Evolutionary conservation across 1,284 basidiomycete genomes (phyloP), one percentile per base, ranked within the genome.

Genomic region (Fomitopsis betulina): DNA sequence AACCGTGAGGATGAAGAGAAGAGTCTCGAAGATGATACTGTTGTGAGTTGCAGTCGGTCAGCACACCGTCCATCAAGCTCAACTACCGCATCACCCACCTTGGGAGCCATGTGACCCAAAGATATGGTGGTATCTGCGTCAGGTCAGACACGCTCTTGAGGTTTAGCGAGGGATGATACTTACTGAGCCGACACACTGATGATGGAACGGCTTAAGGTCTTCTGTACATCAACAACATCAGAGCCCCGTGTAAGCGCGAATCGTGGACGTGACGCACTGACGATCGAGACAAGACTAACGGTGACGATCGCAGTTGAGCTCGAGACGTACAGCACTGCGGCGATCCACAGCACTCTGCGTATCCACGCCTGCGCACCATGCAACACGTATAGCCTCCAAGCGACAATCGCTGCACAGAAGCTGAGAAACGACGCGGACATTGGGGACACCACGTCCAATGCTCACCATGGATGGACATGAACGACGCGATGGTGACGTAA

Each of bases 391-490:
- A 72, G 63, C 15, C 70, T 52, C 61, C 70, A 65, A 9, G 70
- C 69, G n/a, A 70, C 67, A 52, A 70, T 67, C 0, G 67, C 70
- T 72, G 51, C 15, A 0, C 12, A 8, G 43, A 5, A 25, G 27
- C 53, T 54, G 12, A 39, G 12, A 23, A 43, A 15, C 15, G 12
- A n/a, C n/a, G 45, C 43, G 13, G 15, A 2, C 27, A 30, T 15
- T 12, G 35, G 5, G 33, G 6, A 13, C 12, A 13, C 17, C 17
- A 42, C 10, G n/a, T 4, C 6, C 19, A 5, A 30, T 13, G 33
- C 68, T 45, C 49, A 70, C 70, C 62, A 42, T 72, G 70, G 42
- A 72, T 70, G 17, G 68, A 70, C 57, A 72, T 69, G 63, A 69
- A 72, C 12, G 70, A 72, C 6, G 60, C 61, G 39, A 72, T 65